Base-by-base conservation (phyloP, 2,329 filamentous ascomycete genomes). In the Fusarium nanum region DNA sequence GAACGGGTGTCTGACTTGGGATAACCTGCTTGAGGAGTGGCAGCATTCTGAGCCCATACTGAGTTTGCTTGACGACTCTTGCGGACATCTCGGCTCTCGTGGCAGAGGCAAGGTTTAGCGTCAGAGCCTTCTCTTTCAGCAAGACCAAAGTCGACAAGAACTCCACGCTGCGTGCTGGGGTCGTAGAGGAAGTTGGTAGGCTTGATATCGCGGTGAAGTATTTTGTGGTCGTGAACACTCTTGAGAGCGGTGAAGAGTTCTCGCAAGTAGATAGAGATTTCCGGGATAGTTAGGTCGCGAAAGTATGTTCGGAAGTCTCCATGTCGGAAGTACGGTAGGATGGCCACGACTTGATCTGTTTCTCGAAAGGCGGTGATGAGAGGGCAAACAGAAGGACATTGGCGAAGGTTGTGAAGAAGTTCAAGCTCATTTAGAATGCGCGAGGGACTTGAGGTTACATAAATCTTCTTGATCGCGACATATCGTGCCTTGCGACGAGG, bases 381-480 rank as follows among this genome's bases (percentile, higher is more conserved):
- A 34, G 96, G 95, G 74, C 96, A 98, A 27, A 99, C 94, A 3
- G 93, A 93, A 41, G 89, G 87, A 64, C 92, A 97, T 60, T 92
- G 88, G 52, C 92, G 89, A 11, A 99, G 87, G 77, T 97, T 94
- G 78, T 97, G 90, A 23, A 99, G 88, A 23, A 99, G 87, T 75
- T 98, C 95, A 20, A 99, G 89, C 81, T 99, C 96, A 82, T 99
- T 99, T 77, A 97, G 89, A 73, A 99, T 98, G 47, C 96, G 92
- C 28, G 91, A 87, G 0, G 96, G 96, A 72, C 94, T 98, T 68
- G 94, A 98, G 1, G 97, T 99, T 70, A 98, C 96, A 80, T 99
- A 99, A 74, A 99, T 99, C 83, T 99, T 99, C 83, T 99, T 99
- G 81, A 99, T 93, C 22, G 97, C 96, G 67, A 99, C 97, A 76